These are phyloP conservation scores for Phytophthora pisi DNA, from an alignment of 352 stramenopile species.

Conservation along the genomic window DNA sequence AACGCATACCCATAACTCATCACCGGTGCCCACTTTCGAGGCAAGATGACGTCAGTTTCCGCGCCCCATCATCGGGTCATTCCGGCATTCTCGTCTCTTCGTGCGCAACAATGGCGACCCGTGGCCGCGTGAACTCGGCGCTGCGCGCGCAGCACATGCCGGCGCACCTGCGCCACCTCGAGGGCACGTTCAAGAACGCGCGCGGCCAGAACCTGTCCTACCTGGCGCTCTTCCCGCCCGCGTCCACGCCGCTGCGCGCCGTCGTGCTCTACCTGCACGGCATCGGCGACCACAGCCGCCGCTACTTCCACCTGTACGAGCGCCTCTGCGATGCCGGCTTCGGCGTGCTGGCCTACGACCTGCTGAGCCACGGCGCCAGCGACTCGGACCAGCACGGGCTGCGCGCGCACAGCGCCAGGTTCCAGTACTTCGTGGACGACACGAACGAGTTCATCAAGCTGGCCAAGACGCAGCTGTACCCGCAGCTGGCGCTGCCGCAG, in stretches of 20 bases:
- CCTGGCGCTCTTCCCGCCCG: conserved; percentile 41
- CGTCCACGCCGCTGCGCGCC: conserved; percentile 29
- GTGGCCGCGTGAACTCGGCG: conserved; percentile 24
- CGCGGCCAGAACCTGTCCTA: conserved; percentile 52
- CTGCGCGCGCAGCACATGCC: conserved; percentile 49
- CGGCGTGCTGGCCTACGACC: conserved; percentile 53
- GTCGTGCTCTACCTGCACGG: conserved; percentile 63
- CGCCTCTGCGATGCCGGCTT: conserved; percentile 44
- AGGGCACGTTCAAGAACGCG: conserved; percentile 46
- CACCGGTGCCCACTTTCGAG: background rate
- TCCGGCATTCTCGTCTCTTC: conserved; percentile 4
- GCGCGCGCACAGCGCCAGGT: conserved; percentile 39
- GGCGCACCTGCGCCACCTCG: conserved; percentile 35
- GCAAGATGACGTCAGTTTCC: conserved; percentile 16
- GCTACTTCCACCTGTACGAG: conserved; percentile 55
- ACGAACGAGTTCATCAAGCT: conserved; percentile 51
- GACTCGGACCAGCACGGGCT: conserved; percentile 38
- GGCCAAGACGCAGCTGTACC: conserved; percentile 42
- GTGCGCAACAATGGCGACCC: conserved; percentile 16
- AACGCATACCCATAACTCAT: background rate
- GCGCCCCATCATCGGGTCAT: conserved; percentile 14
- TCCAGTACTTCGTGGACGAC: conserved; percentile 61
- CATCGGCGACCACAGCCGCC: conserved; percentile 49
- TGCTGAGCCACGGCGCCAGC: conserved; percentile 53
- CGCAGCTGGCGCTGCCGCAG: conserved; percentile 12